Conservation (phyloP, 441 rosid species). For the Biscutella auriculata region DNA sequence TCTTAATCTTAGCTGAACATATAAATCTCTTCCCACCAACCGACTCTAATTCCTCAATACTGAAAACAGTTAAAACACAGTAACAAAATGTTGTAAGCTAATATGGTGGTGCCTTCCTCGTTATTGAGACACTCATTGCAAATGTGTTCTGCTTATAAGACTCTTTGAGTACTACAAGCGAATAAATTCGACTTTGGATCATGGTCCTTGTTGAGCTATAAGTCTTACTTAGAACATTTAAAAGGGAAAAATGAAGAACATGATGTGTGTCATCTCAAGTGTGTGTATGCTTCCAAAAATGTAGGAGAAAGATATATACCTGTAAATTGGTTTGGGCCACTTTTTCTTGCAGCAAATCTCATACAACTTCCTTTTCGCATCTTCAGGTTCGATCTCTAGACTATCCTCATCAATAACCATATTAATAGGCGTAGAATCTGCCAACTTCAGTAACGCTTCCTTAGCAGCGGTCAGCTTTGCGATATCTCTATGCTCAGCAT, state of each 20-base stretch:
- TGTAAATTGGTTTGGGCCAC: conserved; percentile 59
- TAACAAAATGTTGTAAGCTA: neutral
- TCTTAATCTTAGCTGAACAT: conserved; percentile 40
- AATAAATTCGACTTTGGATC: neutral
- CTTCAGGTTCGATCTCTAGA: conserved; percentile 33
- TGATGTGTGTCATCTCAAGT: neutral
- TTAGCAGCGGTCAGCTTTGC: conserved; percentile 58
- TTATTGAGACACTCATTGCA: no score
- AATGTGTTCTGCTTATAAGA: neutral
- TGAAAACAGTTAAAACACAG: conserved; percentile 21
- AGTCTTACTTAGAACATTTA: neutral
- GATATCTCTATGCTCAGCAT: conserved; percentile 47
- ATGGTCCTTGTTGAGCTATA: neutral
- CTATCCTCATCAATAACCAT: conserved; percentile 14
- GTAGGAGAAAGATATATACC: conserved; percentile 24
- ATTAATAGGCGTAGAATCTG: conserved; percentile 11
- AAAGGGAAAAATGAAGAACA: neutral
- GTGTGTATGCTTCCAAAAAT: neutral
- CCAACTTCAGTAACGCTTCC: conserved; percentile 39
- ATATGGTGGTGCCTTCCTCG: no score
- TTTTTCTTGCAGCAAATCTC: conserved; percentile 47
- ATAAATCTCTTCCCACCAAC: conserved; percentile 32
- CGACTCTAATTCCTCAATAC: conserved; percentile 43
- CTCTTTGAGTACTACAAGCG: neutral
- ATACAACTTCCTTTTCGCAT: conserved; percentile 50